These are phyloP conservation scores for Coemansia sp. DNA, from an alignment of 192 early-diverging fungal genomes.

Conservation along the genomic window DNA sequence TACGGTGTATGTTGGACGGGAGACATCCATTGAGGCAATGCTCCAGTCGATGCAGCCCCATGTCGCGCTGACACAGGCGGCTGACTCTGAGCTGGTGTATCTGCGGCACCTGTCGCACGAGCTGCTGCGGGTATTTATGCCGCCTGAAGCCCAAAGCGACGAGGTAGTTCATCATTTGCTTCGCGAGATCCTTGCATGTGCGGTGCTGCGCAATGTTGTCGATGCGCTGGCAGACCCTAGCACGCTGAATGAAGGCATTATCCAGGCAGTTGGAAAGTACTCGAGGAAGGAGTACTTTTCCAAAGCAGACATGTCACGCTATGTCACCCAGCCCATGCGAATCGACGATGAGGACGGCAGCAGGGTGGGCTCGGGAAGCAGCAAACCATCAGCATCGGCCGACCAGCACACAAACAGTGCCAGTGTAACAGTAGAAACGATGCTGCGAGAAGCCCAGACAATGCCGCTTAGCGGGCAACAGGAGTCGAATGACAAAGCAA, in stretches of 20 bases:
- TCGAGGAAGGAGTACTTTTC: constrained; percentile 43
- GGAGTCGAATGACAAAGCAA: neutral
- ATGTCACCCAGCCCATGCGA: constrained; percentile 36
- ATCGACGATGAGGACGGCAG: constrained; percentile 22
- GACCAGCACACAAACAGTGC: neutral
- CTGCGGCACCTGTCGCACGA: constrained; percentile 39
- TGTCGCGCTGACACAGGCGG: constrained; percentile 39
- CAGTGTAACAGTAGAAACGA: constrained; percentile 32
- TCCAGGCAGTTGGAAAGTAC: constrained; percentile 35
- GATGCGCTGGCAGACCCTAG: constrained; percentile 42
- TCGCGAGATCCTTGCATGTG: constrained; percentile 49
- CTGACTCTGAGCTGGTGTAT: constrained; percentile 49
- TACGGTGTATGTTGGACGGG: constrained; percentile 42
- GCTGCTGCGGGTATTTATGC: constrained; percentile 42
- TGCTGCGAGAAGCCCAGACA: constrained; percentile 50
- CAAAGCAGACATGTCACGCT: constrained; percentile 44
- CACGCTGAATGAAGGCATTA: constrained; percentile 48
- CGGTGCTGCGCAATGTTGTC: constrained; percentile 49
- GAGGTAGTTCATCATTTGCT: constrained; percentile 41
- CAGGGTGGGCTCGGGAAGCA: neutral
- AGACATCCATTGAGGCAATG: constrained; percentile 41
- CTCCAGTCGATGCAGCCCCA: constrained; percentile 54
- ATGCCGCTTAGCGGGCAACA: constrained; percentile 14
- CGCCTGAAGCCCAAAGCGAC: constrained; percentile 41
- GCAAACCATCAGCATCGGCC: neutral